Evolutionary conservation across 129 eudicot species (phyloP), one percentile per base, ranked within the genome.

Genomic region (sunflower (Helianthus annuus)): DNA sequence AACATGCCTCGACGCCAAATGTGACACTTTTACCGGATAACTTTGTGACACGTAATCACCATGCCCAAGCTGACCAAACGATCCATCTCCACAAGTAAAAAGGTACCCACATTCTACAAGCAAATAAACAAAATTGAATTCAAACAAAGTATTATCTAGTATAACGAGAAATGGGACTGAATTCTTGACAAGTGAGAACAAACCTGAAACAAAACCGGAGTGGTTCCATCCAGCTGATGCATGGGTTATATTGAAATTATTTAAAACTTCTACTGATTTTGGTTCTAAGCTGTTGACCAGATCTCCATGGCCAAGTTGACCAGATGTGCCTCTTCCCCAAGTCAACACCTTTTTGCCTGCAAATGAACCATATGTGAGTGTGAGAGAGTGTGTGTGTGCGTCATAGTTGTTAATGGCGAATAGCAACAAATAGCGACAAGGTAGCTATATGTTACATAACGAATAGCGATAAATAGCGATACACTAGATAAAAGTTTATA

Each of bases 201-300:
- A 62, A 94, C 98, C 98, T 83, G 98, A 80, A 75, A 94, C 96
- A 77, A 94, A 92, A 40, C 87, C 96, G 17, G 97, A 94, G 73
- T 94, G 96, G 73, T 86, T 94, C 98, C 98, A 94, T 24, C 98
- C 98, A 81, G 98, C 94, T 76, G 97, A 85, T 65, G 69, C 93
- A 79, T 83, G 76, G 49, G 74, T 81, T 55, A 88, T 76, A 34
- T 78, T 77, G 15, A 77, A 63, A 49, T 76, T 70, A 27, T 73
- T 64, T 36, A 86, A 42, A 34, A 71, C 64, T 14, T 89, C 75
- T 1, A 86, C 83, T 2, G 68, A 64, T 59, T 85, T 88, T 5
- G 97, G 93, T 17, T 70, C 74, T 76, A 79, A 70, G 76, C 81
- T 53, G 67, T 79, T 90, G 34, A 79, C 76, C 70, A 76, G 66